Conservation (phyloP, 2,329 filamentous ascomycete species). For the Penicillium sp. region DNA sequence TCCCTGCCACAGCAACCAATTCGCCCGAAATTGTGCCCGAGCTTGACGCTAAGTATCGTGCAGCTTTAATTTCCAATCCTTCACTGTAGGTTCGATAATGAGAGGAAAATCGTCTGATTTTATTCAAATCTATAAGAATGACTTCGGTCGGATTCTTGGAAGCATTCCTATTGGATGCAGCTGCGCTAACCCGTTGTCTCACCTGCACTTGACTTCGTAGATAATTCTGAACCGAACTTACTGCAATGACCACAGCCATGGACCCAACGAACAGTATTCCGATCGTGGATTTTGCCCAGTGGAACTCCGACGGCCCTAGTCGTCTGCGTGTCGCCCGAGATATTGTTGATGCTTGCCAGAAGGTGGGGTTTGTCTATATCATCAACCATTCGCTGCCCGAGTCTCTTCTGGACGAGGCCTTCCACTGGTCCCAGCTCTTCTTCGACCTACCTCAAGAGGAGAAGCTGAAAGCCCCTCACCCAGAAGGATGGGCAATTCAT, state of each 20-base stretch:
- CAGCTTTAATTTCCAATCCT: background rate
- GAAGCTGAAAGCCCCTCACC: conserved; percentile 54
- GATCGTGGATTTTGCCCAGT: conserved; percentile 42
- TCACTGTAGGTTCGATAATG: background rate
- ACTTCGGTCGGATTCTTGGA: background rate
- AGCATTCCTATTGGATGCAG: background rate
- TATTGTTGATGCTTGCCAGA: conserved; percentile 44
- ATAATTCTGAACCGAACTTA: background rate
- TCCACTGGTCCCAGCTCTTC: conserved; percentile 46
- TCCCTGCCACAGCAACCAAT: conserved; percentile 37
- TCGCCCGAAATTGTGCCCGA: background rate
- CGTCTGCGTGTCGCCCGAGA: conserved; percentile 38
- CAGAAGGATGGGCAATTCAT: conserved; percentile 51
- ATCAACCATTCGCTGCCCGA: conserved; percentile 49
- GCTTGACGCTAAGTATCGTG: background rate
- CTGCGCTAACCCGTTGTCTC: background rate
- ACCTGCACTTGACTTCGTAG: background rate
- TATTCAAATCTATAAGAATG: background rate
- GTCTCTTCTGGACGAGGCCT: conserved; percentile 44
- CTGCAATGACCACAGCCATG: background rate
- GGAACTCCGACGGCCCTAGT: conserved; percentile 30
- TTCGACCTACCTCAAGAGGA: conserved; percentile 47
- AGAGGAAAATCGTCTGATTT: background rate
- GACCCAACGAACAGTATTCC: conserved; percentile 30
- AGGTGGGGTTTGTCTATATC: conserved; percentile 53